phyloP scores from a whole-genome alignment of 2,329 filamentous ascomycete genomes.

The Cadophora gregata region DNA sequence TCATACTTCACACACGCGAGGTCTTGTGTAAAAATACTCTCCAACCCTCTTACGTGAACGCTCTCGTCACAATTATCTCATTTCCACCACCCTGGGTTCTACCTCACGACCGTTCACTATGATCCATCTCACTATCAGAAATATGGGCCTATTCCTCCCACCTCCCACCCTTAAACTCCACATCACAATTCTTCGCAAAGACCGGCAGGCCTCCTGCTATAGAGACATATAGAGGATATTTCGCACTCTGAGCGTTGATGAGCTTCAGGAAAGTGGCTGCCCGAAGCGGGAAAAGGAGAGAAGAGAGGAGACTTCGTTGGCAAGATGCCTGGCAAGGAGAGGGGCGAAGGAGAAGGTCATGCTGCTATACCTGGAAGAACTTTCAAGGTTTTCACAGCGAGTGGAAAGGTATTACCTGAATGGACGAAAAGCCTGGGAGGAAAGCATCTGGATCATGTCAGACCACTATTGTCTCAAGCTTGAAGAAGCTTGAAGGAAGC shows the following conservation, averaged over 20 bases:
- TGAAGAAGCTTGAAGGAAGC: too few species aligned
- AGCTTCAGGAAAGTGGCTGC: slow-evolving; percentile 21
- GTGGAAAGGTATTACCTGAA: slow-evolving; percentile 25
- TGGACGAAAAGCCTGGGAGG: slow-evolving; percentile 27
- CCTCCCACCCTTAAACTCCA: slow-evolving; percentile 30
- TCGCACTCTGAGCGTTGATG: slow-evolving; percentile 23
- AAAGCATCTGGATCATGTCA: slow-evolving; percentile 23
- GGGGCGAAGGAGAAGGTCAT: slow-evolving; percentile 47
- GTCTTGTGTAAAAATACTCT: too few species aligned
- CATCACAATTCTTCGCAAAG: slow-evolving; percentile 34
- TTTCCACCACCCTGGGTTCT: slow-evolving; percentile 29
- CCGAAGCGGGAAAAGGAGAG: slow-evolving; percentile 32
- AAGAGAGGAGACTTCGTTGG: slow-evolving; percentile 49
- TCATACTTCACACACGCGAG: not conserved
- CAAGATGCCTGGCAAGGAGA: slow-evolving; percentile 46
- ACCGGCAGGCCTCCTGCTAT: slow-evolving; percentile 28
- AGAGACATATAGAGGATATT: slow-evolving; percentile 21
- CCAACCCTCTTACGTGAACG: slow-evolving; percentile 25
- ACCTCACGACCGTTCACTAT: slow-evolving; percentile 24
- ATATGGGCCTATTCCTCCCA: slow-evolving; percentile 32
- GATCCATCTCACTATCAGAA: slow-evolving; percentile 25
- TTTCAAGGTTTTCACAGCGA: not conserved
- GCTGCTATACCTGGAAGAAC: slow-evolving; percentile 21
- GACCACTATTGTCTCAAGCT: too few species aligned
- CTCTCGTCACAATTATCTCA: slow-evolving; percentile 32